These are phyloP conservation scores for Chiua sp. DNA, from an alignment of 1,284 basidiomycete genomes.

Conservation along the genomic window DNA sequence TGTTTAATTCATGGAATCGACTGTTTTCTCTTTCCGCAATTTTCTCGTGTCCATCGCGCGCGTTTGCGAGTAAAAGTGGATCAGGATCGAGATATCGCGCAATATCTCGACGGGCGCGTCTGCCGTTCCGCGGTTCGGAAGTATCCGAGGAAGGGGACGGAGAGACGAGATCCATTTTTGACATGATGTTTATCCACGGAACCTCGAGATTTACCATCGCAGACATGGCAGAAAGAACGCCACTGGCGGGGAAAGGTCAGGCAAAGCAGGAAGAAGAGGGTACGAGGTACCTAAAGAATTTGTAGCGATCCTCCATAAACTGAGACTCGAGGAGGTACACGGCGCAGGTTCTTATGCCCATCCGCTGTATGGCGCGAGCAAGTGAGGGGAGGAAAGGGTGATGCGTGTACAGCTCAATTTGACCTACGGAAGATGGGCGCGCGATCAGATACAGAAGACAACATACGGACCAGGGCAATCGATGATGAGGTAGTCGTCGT, in stretches of 20 bases:
- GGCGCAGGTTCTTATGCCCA: constrained; percentile 82
- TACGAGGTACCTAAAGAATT: constrained; percentile 86
- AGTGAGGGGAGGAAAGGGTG: constrained; percentile 95
- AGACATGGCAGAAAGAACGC: constrained; percentile 98
- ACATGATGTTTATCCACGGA: constrained; percentile 98
- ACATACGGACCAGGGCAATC: constrained; percentile 88
- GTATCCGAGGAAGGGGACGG: constrained; percentile 49
- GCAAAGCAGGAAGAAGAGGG: not conserved
- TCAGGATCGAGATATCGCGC: constrained; percentile 97
- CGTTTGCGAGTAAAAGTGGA: constrained; percentile 83
- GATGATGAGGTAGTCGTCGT: constrained; percentile 97
- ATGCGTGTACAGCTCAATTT: constrained; percentile 99
- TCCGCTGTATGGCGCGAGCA: constrained; percentile 70
- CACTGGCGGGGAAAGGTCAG: constrained; percentile 53
- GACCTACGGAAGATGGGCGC: constrained; percentile 58
- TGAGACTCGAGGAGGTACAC: constrained; percentile 97
- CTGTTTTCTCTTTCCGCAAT: constrained; percentile 74
- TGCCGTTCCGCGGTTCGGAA: constrained; percentile 72
- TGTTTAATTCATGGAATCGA: constrained; percentile 92
- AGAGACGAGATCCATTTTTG: constrained; percentile 98
- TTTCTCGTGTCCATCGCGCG: constrained; percentile 43
- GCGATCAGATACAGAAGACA: not conserved
- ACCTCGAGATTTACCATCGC: constrained; percentile 99
- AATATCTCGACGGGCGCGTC: constrained; percentile 75
- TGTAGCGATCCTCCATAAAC: constrained; percentile 98